Conservation (phyloP, 2,329 filamentous ascomycete species). For the Aspergillus intermedius region DNA sequence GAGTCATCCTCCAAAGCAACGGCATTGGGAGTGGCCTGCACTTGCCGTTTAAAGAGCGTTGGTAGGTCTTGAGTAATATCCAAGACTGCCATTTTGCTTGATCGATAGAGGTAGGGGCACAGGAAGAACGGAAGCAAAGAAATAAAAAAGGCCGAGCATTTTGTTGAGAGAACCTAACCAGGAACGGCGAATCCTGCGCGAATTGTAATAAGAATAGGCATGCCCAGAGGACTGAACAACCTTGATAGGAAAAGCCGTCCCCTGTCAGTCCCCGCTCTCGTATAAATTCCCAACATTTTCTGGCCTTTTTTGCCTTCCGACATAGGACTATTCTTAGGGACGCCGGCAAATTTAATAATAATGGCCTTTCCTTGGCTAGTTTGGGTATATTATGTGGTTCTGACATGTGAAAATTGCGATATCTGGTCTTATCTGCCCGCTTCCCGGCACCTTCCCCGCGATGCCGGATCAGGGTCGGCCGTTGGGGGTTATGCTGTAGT, state of each 20-base stretch:
- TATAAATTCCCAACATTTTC: background rate
- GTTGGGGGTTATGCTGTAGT: too few relatives aligned
- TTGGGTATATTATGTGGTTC: background rate
- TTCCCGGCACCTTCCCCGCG: too few relatives aligned
- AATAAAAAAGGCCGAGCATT: background rate
- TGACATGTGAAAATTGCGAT: background rate
- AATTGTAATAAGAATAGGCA: background rate
- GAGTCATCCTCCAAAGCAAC: slow-evolving; percentile 66
- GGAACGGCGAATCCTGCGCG: background rate
- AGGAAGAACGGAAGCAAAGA: background rate
- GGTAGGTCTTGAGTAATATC: slow-evolving; percentile 67
- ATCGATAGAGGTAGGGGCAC: background rate
- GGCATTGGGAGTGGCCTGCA: slow-evolving; percentile 59
- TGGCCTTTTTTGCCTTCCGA: background rate
- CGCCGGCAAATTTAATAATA: background rate
- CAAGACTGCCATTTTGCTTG: slow-evolving; percentile 53
- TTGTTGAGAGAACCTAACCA: background rate
- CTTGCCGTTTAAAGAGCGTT: slow-evolving; percentile 65
- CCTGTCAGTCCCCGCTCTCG: background rate
- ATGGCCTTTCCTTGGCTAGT: background rate
- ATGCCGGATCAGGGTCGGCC: background rate
- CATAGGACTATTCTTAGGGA: background rate
- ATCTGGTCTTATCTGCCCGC: background rate
- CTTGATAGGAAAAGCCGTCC: background rate
- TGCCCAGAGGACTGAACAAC: background rate